Percentiles rank a stretch among this genome's conserved stretches.
Conservation (phyloP, 768 basidiomycete genomes). For the Auricularia heimuer region DNA sequence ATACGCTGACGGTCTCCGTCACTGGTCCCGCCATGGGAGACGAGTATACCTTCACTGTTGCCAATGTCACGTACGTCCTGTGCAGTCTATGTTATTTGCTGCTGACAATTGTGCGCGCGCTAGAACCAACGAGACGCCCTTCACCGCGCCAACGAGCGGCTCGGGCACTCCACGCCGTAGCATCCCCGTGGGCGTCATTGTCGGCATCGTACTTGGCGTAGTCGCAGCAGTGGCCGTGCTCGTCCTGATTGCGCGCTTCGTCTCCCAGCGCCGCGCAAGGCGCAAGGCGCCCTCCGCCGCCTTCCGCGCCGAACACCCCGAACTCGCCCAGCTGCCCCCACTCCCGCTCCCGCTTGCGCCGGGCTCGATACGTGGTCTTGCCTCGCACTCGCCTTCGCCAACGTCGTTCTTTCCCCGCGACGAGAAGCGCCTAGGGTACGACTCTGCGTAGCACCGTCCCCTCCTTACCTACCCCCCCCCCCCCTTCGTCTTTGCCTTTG, state of each 20-base stretch:
- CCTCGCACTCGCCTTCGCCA: too few species aligned
- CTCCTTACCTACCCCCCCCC: too few species aligned
- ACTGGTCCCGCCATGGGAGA: background rate
- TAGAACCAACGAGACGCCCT: too few species aligned
- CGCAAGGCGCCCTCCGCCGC: background rate
- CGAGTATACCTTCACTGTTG: background rate
- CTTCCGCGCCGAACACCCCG: background rate
- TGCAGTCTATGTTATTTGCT: too few species aligned
- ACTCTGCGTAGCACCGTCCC: too few species aligned
- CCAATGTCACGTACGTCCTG: background rate
- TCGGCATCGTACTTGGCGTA: background rate
- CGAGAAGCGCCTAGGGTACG: too few species aligned
- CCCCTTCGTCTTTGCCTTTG: too few species aligned
- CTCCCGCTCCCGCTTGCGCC: background rate
- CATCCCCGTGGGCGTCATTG: background rate
- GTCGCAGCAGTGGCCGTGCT: background rate
- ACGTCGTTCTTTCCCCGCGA: too few species aligned
- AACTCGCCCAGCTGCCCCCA: background rate
- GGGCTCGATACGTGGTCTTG: too few species aligned
- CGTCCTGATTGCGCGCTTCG: background rate
- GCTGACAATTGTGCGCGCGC: too few species aligned
- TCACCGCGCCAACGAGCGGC: too few species aligned
- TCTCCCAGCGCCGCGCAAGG: background rate
- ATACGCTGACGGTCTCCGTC: background rate
- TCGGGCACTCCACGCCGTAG: too few species aligned